These are phyloP conservation scores for Ustilago loliicola DNA, from an alignment of 1,284 basidiomycete species.

Conservation along the genomic window DNA sequence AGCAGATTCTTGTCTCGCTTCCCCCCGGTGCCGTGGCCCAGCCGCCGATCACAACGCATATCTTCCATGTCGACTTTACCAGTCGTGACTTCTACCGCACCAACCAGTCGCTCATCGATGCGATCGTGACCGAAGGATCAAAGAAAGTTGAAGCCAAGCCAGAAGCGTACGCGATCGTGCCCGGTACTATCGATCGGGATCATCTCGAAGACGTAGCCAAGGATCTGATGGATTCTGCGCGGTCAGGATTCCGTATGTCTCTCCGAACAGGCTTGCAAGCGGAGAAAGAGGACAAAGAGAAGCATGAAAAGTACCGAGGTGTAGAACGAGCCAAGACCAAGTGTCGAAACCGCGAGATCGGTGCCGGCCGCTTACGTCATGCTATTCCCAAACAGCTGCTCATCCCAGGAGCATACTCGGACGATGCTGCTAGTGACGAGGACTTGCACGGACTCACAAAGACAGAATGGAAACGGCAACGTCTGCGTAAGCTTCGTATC, in stretches of 20 bases:
- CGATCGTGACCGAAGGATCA: slow-evolving; percentile 43
- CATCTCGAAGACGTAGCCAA: slow-evolving; percentile 59
- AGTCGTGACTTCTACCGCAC: slow-evolving; percentile 54
- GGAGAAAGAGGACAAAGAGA: slow-evolving; percentile 58
- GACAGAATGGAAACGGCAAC: slow-evolving; percentile 50
- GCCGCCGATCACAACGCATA: slow-evolving; percentile 52
- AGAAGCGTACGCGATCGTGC: slow-evolving; percentile 53
- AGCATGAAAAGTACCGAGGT: slow-evolving; percentile 55
- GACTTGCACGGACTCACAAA: slow-evolving; percentile 57
- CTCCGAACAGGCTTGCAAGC: slow-evolving; percentile 52
- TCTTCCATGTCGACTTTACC: slow-evolving; percentile 57
- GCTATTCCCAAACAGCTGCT: slow-evolving; percentile 56
- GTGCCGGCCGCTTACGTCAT: slow-evolving; percentile 44
- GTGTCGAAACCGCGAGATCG: slow-evolving; percentile 55
- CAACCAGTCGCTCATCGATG: slow-evolving; percentile 56
- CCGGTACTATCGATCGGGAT: slow-evolving; percentile 51
- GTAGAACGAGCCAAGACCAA: slow-evolving; percentile 56
- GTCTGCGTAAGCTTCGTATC: slow-evolving; percentile 50
- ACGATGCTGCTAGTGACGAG: slow-evolving; percentile 60
- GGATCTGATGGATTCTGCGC: slow-evolving; percentile 57
- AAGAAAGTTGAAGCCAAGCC: slow-evolving; percentile 54
- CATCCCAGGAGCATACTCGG: slow-evolving; percentile 54
- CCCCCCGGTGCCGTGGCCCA: slow-evolving; percentile 43
- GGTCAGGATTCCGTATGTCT: slow-evolving; percentile 55
- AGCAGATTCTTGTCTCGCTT: slow-evolving; percentile 42